phyloP scores from a whole-genome alignment of 306 rosid genomes.

The Vigna nakashimae region DNA sequence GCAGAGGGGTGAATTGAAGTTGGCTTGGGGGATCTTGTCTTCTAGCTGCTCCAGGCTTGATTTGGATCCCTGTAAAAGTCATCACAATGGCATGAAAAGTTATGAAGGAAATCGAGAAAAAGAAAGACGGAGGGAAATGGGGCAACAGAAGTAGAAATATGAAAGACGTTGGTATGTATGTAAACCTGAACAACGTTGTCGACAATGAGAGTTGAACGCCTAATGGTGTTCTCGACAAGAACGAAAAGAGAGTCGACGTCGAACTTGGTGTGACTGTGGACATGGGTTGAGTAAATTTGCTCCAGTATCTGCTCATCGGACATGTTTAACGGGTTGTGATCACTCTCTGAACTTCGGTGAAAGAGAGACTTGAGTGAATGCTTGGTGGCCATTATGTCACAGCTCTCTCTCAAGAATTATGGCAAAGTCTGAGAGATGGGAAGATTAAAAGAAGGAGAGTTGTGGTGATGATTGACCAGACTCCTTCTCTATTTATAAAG shows the following conservation, averaged over 20 bases:
- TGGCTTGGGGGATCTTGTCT: conserved; percentile 47
- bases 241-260: conserved; percentile 61
- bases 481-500: conserved; percentile 8
- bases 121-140: neutral
- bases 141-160: neutral
- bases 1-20: conserved; percentile 54
- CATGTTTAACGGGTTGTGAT: conserved; percentile 51
- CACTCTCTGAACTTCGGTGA: neutral
- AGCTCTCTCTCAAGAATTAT: neutral
- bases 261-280: conserved; percentile 50
- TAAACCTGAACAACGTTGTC: conserved; percentile 62
- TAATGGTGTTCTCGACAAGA: conserved; percentile 56
- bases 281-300: conserved; percentile 59
- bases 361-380: conserved; percentile 37
- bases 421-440: neutral
- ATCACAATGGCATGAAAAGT: neutral
- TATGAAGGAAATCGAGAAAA: neutral
- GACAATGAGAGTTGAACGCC: conserved; percentile 59
- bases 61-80: conserved; percentile 49
- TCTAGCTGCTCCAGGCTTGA: conserved; percentile 47
- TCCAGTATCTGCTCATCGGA: conserved; percentile 61
- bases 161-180: too few species aligned
- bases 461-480: neutral
- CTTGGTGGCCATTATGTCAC: conserved; percentile 17
- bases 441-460: neutral